Evolutionary conservation across 306 rosid genomes (phyloP), one percentile per base, ranked within the genome.

Genomic region (Rosa chinensis): DNA sequence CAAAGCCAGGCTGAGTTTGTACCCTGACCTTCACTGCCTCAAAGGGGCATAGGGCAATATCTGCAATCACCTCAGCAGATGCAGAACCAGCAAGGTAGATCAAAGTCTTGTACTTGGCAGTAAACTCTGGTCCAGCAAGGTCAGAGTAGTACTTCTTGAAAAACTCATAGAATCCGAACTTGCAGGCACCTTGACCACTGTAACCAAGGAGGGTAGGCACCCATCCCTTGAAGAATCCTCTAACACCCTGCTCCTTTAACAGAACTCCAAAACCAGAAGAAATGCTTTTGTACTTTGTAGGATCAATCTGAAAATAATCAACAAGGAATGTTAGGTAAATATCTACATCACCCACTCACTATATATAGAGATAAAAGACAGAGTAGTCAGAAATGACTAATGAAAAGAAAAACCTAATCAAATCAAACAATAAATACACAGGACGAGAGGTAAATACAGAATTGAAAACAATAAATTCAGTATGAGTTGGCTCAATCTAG

Each of bases 111-210:
- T 93, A 93, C 85, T 96, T 96, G 82, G 86, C 63, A n/a, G 99
- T 89, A 89, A 83, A 88, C 94, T 91, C 97, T 1, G 98, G 99
- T 20, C 99, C 99, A 77, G 93, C 97, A 86, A 96, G 83, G 83
- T 96, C 99, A 64, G 98, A 91, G 78, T 91, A 93, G 83, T 90
- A 93, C 88, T 93, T 96, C 91, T 96, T 96, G 78, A 96, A 93
- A 84, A 88, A 96, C 80, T 96, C 99, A 17, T 96, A 96, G 86
- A 93, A 93, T 44, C 99, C 99, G 76, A 84, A 93, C 81, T 96
- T 96, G 93, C 97, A 93, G 75, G 98, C 99, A 86, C 99, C 98
- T 88, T 96, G 99, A 52, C 94, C 98, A 88, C 99, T 91, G 88
- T 96, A 93, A 84, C 99, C 99, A 32, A 96, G 88, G 80, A 96